Evolutionary conservation across 805 yeast genomes (phyloP), one percentile per base, ranked within the genome.

Genomic region (Yarrowia sp.): DNA sequence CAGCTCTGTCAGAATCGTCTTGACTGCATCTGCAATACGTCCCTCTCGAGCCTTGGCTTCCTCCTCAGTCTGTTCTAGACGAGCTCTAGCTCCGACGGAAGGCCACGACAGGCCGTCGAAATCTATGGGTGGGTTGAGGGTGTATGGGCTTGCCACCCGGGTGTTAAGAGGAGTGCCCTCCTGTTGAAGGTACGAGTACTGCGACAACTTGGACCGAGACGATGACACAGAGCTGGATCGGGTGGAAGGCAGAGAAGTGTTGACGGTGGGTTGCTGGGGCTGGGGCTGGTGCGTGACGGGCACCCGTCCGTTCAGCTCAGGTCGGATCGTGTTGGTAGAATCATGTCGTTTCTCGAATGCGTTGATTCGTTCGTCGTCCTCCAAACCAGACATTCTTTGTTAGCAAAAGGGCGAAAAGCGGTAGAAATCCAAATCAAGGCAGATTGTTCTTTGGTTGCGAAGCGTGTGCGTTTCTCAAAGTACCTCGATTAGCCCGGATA

Each of bases 71-170:
- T 90, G 90, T 69, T 88, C 92, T 15, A 91, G 83, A 67, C 98
- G 82, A 36, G 76, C 78, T 68, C 96, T 81, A 8, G 99, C 94
- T 9, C 98, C 98, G 3, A 82, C 73, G 17, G 93, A 87, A 17
- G 98, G 98, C 97, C 97, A 94, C 52, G 97, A 91, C 56, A 94
- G 83, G 0, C 97, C 97, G 77, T 91, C 97, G 52, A 84, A 86
- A 74, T 92, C 97, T 40, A 92, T 88, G 19, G 97, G 95, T 0
- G 97, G 93, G 71, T 86, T 87, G 66, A 89, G 77, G 1, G 96
- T 90, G 76, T 87, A 89, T 20, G 97, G 96, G 5, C 92, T 86
- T 0, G 93, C 92, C 1, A 92, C 74, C 24, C 71, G 63, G 12
- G 73, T 69, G 52, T 73, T 64, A 34, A 52, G 50, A 14, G 60